Conservation (phyloP, 176 grass and related monocot genomes). For the Oryza australiensis region DNA sequence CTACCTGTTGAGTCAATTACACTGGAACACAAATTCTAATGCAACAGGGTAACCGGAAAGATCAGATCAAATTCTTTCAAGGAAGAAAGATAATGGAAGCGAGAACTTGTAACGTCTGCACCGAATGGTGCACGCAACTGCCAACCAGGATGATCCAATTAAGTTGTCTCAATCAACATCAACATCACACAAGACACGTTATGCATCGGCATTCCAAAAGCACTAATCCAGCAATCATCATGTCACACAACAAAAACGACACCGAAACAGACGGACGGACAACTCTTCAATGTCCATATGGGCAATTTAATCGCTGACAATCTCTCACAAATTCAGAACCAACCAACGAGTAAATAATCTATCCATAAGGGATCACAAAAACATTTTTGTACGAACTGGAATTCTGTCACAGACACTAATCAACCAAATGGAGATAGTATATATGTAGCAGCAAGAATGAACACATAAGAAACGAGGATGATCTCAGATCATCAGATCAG, state of each 20-base stretch:
- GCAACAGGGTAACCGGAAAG: too few relatives aligned
- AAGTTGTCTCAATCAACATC: neutral
- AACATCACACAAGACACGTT: neutral
- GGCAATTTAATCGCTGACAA: neutral
- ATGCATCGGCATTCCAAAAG: neutral
- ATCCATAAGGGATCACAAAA: neutral
- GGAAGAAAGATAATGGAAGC: neutral
- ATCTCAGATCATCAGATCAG: neutral
- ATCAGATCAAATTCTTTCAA: too few relatives aligned
- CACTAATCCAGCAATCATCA: neutral
- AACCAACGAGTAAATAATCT: neutral
- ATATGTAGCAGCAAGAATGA: neutral
- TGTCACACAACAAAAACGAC: neutral
- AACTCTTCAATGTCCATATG: neutral
- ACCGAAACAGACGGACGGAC: neutral
- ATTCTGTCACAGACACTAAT: neutral
- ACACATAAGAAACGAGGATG: neutral
- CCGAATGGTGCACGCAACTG: neutral
- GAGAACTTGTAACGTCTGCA: neutral
- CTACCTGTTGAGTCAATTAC: neutral
- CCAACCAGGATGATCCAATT: neutral
- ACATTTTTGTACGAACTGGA: neutral
- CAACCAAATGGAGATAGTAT: neutral
- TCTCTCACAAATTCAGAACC: neutral
- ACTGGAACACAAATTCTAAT: neutral